A percentile compares a stretch with the other conserved stretches of the same genome.
Conservation (phyloP, 805 yeast genomes). For the Wickerhamomyces bovis region DNA sequence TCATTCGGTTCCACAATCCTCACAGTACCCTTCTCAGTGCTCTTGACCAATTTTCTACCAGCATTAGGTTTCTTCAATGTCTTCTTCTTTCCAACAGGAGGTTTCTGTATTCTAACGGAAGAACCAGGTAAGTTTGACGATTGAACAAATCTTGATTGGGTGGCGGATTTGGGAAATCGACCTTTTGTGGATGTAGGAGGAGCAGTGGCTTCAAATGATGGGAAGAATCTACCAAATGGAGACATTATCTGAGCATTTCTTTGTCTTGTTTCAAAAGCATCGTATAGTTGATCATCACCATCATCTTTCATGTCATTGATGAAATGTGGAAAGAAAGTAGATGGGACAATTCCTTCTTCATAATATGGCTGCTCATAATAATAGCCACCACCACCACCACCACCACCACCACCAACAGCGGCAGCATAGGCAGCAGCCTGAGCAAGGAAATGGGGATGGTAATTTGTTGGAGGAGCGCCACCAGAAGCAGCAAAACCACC, state of each 20-base stretch:
- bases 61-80: not conserved
- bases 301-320: constrained; percentile 2
- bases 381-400: not conserved
- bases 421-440: not conserved
- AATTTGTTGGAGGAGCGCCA: not conserved
- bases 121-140: not conserved
- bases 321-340: constrained; percentile 5
- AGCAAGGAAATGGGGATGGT: not conserved
- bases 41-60: constrained; percentile 1
- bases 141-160: not conserved
- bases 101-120: not conserved
- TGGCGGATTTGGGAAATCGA: constrained; percentile 2
- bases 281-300: constrained; percentile 13
- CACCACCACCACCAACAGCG: not conserved
- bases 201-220: constrained; percentile 24
- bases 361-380: not conserved
- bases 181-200: constrained; percentile 18
- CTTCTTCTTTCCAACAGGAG: not conserved
- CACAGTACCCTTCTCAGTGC: constrained; percentile 1
- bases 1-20: constrained; percentile 1
- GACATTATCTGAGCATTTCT: constrained; percentile 7
- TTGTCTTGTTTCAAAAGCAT: constrained; percentile 3
- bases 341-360: not conserved
- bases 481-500: not conserved
- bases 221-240: constrained; percentile 22